Evolutionary conservation across 345 rosid genomes (phyloP).

Genomic region (rapeseed (Brassica napus)): Da-Ae NC_063438.1:13662501-13663000

Average conservation of each 20-base stretch:
- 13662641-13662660: too few relatives aligned
- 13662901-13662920: too few relatives aligned
- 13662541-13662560: neutral
- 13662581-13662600: too few relatives aligned
- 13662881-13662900: too few relatives aligned
- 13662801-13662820: slow-evolving; percentile 59
- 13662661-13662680: too few relatives aligned
- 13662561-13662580: neutral
- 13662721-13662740: neutral
- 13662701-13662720: neutral
- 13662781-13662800: slow-evolving; percentile 34
- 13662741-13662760: too few relatives aligned
- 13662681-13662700: neutral
- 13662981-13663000: slow-evolving; percentile 84
- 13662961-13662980: slow-evolving; percentile 90
- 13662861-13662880: neutral
- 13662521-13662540: neutral
- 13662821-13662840: slow-evolving; percentile 58
- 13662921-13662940: too few relatives aligned
- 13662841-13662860: slow-evolving; percentile 59
- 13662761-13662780: slow-evolving; percentile 39
- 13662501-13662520: neutral
- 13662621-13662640: too few relatives aligned
- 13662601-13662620: too few relatives aligned
- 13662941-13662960: slow-evolving; percentile 78